phyloP scores from a whole-genome alignment of 371 early-diverging fungal species.

The Synchytrium microbalum region DNA sequence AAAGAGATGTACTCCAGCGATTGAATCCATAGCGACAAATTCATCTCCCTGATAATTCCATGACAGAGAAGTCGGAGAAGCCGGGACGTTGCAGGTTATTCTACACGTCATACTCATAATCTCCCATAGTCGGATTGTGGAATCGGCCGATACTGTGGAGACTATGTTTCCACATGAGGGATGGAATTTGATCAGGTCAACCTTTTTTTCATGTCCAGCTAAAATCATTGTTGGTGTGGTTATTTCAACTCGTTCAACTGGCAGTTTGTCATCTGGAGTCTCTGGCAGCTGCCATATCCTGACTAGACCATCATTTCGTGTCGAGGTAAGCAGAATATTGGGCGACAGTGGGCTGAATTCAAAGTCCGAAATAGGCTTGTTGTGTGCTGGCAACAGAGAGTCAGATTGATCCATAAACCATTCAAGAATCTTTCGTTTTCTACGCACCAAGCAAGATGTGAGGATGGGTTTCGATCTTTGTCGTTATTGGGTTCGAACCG shows the following conservation, averaged over 20 bases:
- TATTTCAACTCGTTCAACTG: too few relatives aligned
- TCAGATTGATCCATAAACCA: not conserved
- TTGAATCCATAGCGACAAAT: slow-evolving; percentile 6
- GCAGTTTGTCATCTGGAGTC: not conserved
- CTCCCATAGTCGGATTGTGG: slow-evolving; percentile 24
- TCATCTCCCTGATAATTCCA: slow-evolving; percentile 20
- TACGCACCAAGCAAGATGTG: not conserved
- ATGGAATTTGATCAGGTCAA: slow-evolving; percentile 21
- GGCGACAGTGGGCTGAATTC: slow-evolving; percentile 13
- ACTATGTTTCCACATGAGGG: slow-evolving; percentile 20
- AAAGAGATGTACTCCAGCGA: slow-evolving; percentile 15
- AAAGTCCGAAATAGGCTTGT: slow-evolving; percentile 22
- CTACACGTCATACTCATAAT: slow-evolving; percentile 17
- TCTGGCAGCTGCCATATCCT: slow-evolving; percentile 21
- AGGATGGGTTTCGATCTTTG: slow-evolving; percentile 3
- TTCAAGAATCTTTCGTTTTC: not conserved
- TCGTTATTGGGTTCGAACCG: not conserved
- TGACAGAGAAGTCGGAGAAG: too few relatives aligned
- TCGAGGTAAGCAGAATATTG: slow-evolving; percentile 12
- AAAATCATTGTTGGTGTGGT: slow-evolving; percentile 20
- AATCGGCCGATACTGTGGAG: slow-evolving; percentile 12
- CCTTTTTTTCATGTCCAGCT: slow-evolving; percentile 27
- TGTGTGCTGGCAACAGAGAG: too few relatives aligned
- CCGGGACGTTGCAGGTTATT: slow-evolving; percentile 10
- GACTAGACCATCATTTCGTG: slow-evolving; percentile 16